Evolutionary conservation across 2,329 filamentous ascomycete species (phyloP).

Genomic region (Hymenoscyphus repandus): DNA sequence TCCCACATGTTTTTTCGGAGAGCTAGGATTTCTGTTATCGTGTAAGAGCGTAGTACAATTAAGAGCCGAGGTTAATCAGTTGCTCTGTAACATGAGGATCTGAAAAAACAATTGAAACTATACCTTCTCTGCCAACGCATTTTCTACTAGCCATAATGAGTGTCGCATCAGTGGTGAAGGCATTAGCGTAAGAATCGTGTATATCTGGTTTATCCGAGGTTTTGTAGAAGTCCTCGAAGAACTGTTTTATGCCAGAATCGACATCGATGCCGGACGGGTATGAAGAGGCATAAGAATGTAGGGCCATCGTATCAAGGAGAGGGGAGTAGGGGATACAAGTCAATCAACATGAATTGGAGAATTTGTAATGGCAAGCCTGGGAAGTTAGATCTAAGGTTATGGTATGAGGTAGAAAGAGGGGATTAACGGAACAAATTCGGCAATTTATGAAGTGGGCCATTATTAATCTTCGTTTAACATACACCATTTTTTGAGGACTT

Average conservation of each 20-base stretch:
- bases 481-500: too few species aligned
- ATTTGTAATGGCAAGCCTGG: too few species aligned
- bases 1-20: conserved; percentile 49
- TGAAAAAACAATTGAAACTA: background rate
- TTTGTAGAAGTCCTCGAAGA: conserved; percentile 69
- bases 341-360: too few species aligned
- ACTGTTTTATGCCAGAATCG: conserved; percentile 54
- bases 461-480: too few species aligned
- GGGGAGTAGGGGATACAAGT: too few species aligned
- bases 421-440: too few species aligned
- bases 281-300: conserved; percentile 11
- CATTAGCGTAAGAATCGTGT: conserved; percentile 43
- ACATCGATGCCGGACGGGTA: conserved; percentile 30
- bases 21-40: conserved; percentile 40
- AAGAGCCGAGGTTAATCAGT: background rate
- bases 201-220: conserved; percentile 40
- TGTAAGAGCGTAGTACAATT: background rate
- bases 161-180: conserved; percentile 43
- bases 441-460: too few species aligned
- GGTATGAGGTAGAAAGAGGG: too few species aligned
- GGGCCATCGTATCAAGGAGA: too few species aligned
- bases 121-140: conserved; percentile 40
- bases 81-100: background rate
- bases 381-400: too few species aligned
- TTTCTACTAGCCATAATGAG: conserved; percentile 48